These are phyloP conservation scores for Suhomyces ambrosiae DNA, from an alignment of 1,139 yeast genomes.

Conservation along the genomic window DNA sequence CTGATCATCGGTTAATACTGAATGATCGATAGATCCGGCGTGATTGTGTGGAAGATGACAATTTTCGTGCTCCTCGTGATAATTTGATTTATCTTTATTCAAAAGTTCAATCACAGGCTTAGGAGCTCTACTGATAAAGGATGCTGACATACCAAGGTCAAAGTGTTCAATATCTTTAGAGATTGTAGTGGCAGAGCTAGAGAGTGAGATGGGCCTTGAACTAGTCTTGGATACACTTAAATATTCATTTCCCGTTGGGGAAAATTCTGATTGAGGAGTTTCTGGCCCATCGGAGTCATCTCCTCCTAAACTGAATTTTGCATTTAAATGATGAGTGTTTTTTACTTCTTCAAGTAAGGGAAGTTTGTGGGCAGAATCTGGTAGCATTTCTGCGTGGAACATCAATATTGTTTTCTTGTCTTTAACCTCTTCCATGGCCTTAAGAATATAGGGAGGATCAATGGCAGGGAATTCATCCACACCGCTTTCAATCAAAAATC, in stretches of 20 bases:
- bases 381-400: slow-evolving; percentile 92
- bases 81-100: slow-evolving; percentile 20
- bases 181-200: neutral
- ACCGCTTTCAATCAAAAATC: slow-evolving; percentile 87
- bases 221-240: neutral
- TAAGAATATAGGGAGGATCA: slow-evolving; percentile 57
- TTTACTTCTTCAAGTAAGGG: too few relatives aligned
- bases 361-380: slow-evolving; percentile 26
- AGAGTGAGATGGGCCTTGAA: neutral
- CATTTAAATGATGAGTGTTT: too few relatives aligned
- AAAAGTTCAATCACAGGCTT: slow-evolving; percentile 38
- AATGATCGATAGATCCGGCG: slow-evolving; percentile 41
- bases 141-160: slow-evolving; percentile 50
- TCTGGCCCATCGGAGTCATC: slow-evolving; percentile 2
- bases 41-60: slow-evolving; percentile 43
- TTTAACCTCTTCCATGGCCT: slow-evolving; percentile 64
- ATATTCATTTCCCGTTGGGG: neutral
- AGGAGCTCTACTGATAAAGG: slow-evolving; percentile 47
- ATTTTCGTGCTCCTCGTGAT: slow-evolving; percentile 33
- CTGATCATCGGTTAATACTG: slow-evolving; percentile 49
- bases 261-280: slow-evolving; percentile 1
- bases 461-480: slow-evolving; percentile 94
- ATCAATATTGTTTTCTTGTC: slow-evolving; percentile 70
- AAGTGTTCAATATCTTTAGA: slow-evolving; percentile 34
- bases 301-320: slow-evolving; percentile 3